Base-by-base conservation (phyloP, 768 basidiomycete species). In the Solioccasus polychromus region DNA sequence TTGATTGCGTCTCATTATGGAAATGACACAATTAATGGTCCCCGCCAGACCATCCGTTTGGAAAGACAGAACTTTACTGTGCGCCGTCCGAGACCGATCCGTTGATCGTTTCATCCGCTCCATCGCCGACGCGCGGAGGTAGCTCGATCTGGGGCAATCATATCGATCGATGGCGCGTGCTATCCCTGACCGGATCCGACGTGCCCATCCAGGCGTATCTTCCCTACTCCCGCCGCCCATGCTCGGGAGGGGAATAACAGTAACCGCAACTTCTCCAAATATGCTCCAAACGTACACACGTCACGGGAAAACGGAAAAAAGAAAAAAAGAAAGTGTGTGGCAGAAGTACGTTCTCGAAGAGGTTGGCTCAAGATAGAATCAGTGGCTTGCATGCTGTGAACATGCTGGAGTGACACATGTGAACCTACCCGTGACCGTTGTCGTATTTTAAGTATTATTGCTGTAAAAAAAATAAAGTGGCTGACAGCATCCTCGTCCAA, bases 121-220 rank as follows among this genome's bases (percentile, higher is more conserved):
- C 44, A 34, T 53, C 57, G 58, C 45, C 54, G 52, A 45, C 39
- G 57, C 17, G 47, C 48, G 57, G 55, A 57, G 52, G 42, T 51
- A 23, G 32, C 54, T 45, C 50, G 41, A 58, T 58, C 44, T 30
- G 29, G 42, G 20, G 47, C 1, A 46, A 48, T 58, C 58, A 20
- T 35, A 52, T 39, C 41, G 41, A 58, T 58, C 58, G 56, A 58
- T 58, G 3, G 44, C 39, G 19, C 35, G n/a, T 48, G 45, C 43
- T 11, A 31, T 31, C 50, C 34, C 18, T 37, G 54, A 51, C 42
- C 11, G 52, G 53, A 42, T 17, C 14, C 25, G 17, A 20, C 18
- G n/a, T 34, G 39, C 31, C 29, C n/a, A 35, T 34, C 37, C 30
- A 4, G 26, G n/a, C 20, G 19, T 38, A n/a, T 23, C 8, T 37